Base-by-base conservation (phyloP, 805 yeast genomes). In the Teunomyces kruisii region DNA sequence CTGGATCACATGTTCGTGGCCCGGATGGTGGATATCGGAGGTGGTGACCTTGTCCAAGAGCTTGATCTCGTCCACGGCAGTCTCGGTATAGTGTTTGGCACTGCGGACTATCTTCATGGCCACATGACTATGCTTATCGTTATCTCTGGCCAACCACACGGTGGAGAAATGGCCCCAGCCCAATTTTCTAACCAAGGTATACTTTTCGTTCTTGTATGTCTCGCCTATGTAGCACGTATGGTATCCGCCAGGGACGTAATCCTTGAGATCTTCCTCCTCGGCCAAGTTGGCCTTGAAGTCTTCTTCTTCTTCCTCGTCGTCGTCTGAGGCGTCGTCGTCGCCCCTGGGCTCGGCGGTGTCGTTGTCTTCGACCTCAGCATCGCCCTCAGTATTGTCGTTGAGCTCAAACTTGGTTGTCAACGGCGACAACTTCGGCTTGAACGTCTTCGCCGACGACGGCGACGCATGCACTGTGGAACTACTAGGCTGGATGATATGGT, bases 101-200 rank as follows among this genome's bases (percentile, higher is more conserved):
- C 95, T 84, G 50, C 97, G 78, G 19, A 94, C 97, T 54, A 94
- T 85, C 64, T 94, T 94, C 77, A 94, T 78, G 1, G 99, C 99
- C 16, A 94, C 98, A 60, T 87, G 96, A 39, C 78, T 69, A 48
- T 78, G 74, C 44, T 74, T 70, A 50, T 71, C 74, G 43, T 72
- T 68, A 41, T 80, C 80, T 48, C 69, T 76, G 4, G 97, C 98
- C 24, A 88, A 72, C 97, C 97, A 91, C 16, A 88, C 97, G 1
- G 96, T 94, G 22, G 96, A 85, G 61, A 94, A 94, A 67, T 94
- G 97, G 29, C 99, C 99, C 99, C 99, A 94, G 0, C 99, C 99
- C 3, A 94, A 72, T 61, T 94, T 94, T 49, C 98, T 79, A 26
- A 88, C 91, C 40, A 94, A 67, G 1, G 83, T 75, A 62, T 94